Evolutionary conservation across 2,329 filamentous ascomycete species (phyloP).

Genomic region (Trichoderma breve): DNA sequence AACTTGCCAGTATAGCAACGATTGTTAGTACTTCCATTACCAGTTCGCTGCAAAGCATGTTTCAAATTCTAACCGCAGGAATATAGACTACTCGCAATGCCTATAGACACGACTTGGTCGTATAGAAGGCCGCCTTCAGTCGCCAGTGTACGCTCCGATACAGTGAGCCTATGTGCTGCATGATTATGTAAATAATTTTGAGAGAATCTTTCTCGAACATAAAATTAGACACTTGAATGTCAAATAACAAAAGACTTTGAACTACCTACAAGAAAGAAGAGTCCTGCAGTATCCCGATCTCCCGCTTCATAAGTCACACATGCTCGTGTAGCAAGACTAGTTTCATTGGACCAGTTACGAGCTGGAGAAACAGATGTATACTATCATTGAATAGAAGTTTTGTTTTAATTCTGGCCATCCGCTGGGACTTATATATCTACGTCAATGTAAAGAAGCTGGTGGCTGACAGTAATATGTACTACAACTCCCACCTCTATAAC

Average conservation of each 20-base stretch:
- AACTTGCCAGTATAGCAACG: slow-evolving; percentile 8
- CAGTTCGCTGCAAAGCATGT: not conserved
- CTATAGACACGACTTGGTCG: not conserved
- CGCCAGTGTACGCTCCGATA: not conserved
- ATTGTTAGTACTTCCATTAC: not conserved
- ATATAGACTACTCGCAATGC: slow-evolving; percentile 13
- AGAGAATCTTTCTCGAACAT: not conserved
- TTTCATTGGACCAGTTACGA: not conserved
- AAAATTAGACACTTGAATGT: not conserved
- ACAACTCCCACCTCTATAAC: too few species aligned
- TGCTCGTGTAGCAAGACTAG: not conserved
- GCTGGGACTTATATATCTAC: too few species aligned
- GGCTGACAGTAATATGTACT: too few species aligned
- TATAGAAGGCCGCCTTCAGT: not conserved
- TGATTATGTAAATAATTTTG: not conserved
- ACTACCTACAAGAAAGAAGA: not conserved
- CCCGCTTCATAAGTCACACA: not conserved
- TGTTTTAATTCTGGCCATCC: not conserved
- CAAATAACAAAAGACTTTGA: not conserved
- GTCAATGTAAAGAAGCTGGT: too few species aligned
- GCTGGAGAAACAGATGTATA: not conserved
- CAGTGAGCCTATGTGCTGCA: not conserved
- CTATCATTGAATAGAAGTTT: not conserved
- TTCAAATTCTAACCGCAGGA: not conserved
- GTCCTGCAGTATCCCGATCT: not conserved